Evolutionary conservation across 768 basidiomycete species (phyloP).

Genomic region (Royoungia palumana): DNA sequence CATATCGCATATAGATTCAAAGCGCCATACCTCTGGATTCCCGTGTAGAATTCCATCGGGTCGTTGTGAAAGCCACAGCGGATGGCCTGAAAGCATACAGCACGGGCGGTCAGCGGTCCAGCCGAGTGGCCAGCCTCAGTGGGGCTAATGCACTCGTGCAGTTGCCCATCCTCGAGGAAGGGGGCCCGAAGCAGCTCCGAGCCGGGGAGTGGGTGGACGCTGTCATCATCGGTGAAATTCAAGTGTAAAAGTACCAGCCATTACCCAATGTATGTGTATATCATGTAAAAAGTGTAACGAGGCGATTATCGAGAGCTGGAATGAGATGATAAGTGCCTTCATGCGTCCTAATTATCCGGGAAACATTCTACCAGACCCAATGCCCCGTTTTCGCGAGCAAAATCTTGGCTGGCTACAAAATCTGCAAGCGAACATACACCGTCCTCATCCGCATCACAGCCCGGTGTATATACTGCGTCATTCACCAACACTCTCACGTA

Average conservation of each 20-base stretch:
- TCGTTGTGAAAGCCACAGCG: constrained; percentile 45
- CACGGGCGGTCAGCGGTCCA: constrained; percentile 86
- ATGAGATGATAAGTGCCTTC: too few relatives aligned
- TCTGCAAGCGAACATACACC: constrained; percentile 59
- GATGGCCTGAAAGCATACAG: constrained; percentile 62
- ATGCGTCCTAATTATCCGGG: too few relatives aligned
- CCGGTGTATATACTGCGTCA: constrained; percentile 59
- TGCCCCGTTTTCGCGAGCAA: too few relatives aligned
- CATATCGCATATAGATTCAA: constrained; percentile 42
- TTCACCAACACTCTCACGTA: constrained; percentile 74
- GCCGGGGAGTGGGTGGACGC: constrained; percentile 57
- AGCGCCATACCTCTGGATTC: constrained; percentile 64
- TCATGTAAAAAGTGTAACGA: too few relatives aligned
- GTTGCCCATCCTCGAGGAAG: constrained; percentile 47
- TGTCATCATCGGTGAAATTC: constrained; percentile 67
- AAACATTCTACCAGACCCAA: too few relatives aligned
- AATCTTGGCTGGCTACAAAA: constrained; percentile 68
- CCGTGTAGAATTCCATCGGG: constrained; percentile 83
- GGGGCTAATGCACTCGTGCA: constrained; percentile 79
- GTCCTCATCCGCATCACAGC: constrained; percentile 42
- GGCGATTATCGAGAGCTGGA: too few relatives aligned
- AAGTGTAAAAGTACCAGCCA: constrained; percentile 18
- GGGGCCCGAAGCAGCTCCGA: constrained; percentile 39
- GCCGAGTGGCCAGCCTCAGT: constrained; percentile 72
- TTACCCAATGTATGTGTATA: too few relatives aligned